Percentiles rank a stretch among this genome's conserved stretches.
phyloP scores from a whole-genome alignment of 179 eudicot genomes.

The Silene vulgaris region DNA sequence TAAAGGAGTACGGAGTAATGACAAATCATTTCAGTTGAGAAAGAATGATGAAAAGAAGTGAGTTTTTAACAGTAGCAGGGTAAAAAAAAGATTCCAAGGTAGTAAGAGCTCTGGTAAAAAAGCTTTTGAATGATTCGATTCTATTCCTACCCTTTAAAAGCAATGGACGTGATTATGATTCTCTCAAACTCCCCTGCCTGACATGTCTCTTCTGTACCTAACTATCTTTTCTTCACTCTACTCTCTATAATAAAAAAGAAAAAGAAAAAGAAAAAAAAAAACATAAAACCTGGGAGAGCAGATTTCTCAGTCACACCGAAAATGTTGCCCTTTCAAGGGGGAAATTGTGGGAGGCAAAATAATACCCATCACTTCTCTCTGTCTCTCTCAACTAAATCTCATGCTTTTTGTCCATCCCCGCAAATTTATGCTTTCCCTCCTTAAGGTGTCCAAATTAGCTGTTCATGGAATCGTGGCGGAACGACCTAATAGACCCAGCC shows the following conservation, averaged over 20 bases:
- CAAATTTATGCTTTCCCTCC: slow-evolving; percentile 36
- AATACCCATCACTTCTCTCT: slow-evolving; percentile 10
- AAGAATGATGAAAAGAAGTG: slow-evolving; percentile 32
- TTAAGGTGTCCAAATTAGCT: slow-evolving; percentile 13
- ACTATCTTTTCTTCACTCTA: background rate
- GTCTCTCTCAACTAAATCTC: slow-evolving; percentile 22
- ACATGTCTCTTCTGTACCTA: slow-evolving; percentile 32
- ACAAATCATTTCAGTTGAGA: slow-evolving; percentile 36
- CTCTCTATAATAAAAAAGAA: background rate
- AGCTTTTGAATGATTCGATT: slow-evolving; percentile 27
- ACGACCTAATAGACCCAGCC: too few relatives aligned
- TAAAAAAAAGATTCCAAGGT: slow-evolving; percentile 28
- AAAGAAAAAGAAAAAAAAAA: background rate
- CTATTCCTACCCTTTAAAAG: slow-evolving; percentile 27
- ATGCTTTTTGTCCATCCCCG: slow-evolving; percentile 37
- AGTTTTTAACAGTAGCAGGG: background rate
- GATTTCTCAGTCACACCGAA: slow-evolving; percentile 17
- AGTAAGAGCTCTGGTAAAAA: slow-evolving; percentile 2
- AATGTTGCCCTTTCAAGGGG: slow-evolving; percentile 24
- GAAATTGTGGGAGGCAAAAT: slow-evolving; percentile 32
- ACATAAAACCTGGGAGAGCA: slow-evolving; percentile 8
- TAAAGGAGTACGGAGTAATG: slow-evolving; percentile 31
- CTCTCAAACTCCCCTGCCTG: slow-evolving; percentile 24
- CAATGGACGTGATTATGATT: slow-evolving; percentile 25
- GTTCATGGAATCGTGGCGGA: too few relatives aligned